Base-by-base conservation (phyloP, 805 yeast genomes). In the Wickerhamiella australiensis region DNA sequence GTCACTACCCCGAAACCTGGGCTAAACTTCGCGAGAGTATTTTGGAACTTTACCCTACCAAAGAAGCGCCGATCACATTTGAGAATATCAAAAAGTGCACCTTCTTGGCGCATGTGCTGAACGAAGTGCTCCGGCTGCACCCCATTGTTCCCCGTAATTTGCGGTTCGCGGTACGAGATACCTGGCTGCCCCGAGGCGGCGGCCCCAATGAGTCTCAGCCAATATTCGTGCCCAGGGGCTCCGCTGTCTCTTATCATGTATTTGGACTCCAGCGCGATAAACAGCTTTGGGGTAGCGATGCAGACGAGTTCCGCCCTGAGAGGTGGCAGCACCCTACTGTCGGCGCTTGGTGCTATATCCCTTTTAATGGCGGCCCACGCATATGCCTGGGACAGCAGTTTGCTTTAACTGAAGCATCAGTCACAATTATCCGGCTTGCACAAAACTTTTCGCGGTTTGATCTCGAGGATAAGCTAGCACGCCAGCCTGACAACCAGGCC, bases 361-460 rank as follows among this genome's bases (percentile, higher is more conserved):
- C 74, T 27, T 70, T 70, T 57, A 69, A 69, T 53, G 76, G 75
- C 41, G 76, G 76, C 12, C 75, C 75, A 17, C 57, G 76, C 49
- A 69, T 70, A 43, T 71, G 75, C 54, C 60, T 71, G 47, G 76
- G 75, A 42, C 75, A 71, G 58, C 74, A 71, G 57, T 69, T 70
- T 60, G 76, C 75, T 6, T 63, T 70, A 33, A 70, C 74, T 21
- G 74, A 71, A 56, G 71, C 72, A 8, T 60, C 70, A 5, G 68
- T 71, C 52, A 63, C 69, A 1, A 53, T 73, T 22, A 67, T 65
- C 5, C 65, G 75, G 52, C 57, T 72, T 36, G 57, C 61, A 9
- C 68, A 65, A 53, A 54, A 53, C 43, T 67, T 61, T 53, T 35
- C 21, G 41, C 13, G n/a, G 2, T 21, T 55, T 9, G 51, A 50